These are phyloP conservation scores for Mercurialis annua DNA, from an alignment of 345 rosid genomes.

Conservation along the genomic window DNA sequence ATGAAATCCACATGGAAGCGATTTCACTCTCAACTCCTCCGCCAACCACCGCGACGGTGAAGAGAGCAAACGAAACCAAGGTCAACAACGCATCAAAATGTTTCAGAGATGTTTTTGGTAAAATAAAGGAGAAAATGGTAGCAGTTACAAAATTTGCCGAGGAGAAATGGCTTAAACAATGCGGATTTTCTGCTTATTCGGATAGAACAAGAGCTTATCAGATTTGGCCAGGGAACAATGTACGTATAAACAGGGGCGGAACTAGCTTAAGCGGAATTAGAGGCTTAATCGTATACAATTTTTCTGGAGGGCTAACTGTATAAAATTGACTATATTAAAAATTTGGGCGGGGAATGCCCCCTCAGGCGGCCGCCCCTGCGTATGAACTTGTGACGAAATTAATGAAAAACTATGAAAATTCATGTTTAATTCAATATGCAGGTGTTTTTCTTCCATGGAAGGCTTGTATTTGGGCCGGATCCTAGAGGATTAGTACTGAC, in stretches of 20 bases:
- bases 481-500: slow-evolving; percentile 39
- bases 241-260: too few relatives aligned
- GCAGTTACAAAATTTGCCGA: slow-evolving; percentile 10
- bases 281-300: too few relatives aligned
- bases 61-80: neutral
- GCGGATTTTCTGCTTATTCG: slow-evolving; percentile 15
- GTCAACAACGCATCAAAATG: neutral
- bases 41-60: too few relatives aligned
- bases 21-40: slow-evolving; percentile 16
- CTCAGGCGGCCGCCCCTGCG: too few relatives aligned
- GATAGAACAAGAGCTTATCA: slow-evolving; percentile 32
- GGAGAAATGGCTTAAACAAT: slow-evolving; percentile 22
- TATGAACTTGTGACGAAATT: too few relatives aligned
- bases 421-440: slow-evolving; percentile 7
- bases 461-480: slow-evolving; percentile 40
- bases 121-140: neutral
- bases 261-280: too few relatives aligned
- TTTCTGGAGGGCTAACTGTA: too few relatives aligned
- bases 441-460: slow-evolving; percentile 45
- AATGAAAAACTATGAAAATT: neutral
- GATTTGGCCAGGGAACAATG: slow-evolving; percentile 46
- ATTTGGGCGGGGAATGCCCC: too few relatives aligned
- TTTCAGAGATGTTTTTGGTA: neutral
- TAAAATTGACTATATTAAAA: too few relatives aligned
- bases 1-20: slow-evolving; percentile 15